phyloP scores from a whole-genome alignment of 2,329 filamentous ascomycete genomes.

The Albifimbria verrucaria region DNA sequence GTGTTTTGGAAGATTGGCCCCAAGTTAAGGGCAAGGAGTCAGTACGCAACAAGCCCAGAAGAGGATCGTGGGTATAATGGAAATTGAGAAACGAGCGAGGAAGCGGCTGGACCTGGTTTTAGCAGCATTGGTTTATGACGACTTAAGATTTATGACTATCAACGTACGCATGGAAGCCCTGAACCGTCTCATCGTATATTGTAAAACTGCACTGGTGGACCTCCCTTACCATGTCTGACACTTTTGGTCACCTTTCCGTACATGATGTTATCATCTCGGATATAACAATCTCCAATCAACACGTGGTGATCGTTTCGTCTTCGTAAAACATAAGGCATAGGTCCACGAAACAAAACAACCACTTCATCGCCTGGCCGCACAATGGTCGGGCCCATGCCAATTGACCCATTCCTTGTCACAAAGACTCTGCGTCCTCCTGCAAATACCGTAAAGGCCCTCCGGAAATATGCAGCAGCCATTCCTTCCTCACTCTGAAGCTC shows the following conservation, averaged over 20 bases:
- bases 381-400: slow-evolving; percentile 10
- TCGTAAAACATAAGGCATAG: slow-evolving; percentile 9
- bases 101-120: background rate
- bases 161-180: too few relatives aligned
- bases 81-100: background rate
- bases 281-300: slow-evolving; percentile 10
- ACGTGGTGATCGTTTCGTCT: slow-evolving; percentile 5
- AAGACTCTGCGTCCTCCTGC: slow-evolving; percentile 7
- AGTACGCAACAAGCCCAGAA: slow-evolving; percentile 3
- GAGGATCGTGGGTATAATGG: background rate
- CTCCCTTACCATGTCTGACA: background rate
- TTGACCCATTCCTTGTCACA: slow-evolving; percentile 7
- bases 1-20: slow-evolving; percentile 30
- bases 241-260: slow-evolving; percentile 9
- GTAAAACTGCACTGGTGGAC: background rate
- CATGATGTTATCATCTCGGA: slow-evolving; percentile 13
- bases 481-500: background rate
- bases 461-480: background rate
- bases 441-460: slow-evolving; percentile 1
- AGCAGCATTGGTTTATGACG: too few relatives aligned
- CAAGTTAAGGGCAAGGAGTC: slow-evolving; percentile 4
- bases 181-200: background rate
- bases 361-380: slow-evolving; percentile 10
- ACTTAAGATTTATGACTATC: too few relatives aligned
- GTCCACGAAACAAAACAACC: slow-evolving; percentile 7